Evolutionary conservation across 768 basidiomycete genomes (phyloP), one percentile per base, ranked within the genome.

Genomic region (Sistotremastrum suecicum): DNA sequence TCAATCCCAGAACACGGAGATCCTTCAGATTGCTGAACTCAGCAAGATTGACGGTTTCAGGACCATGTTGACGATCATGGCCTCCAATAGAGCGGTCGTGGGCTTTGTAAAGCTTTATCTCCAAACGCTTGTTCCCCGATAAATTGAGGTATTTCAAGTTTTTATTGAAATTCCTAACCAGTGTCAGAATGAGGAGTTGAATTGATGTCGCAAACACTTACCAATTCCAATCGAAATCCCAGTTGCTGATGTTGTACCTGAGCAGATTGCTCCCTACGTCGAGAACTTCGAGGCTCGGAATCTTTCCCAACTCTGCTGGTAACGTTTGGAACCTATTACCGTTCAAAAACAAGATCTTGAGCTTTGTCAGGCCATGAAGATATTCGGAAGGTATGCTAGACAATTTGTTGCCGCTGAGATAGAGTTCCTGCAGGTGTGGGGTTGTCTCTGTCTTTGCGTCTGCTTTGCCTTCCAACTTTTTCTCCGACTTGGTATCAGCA

Each of bases 171-270:
- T 97, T 98, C 92, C 94, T 95, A 51, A 5, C 37, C 4, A 46
- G 37, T 5, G 47, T 46, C 34, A 4, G 3, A 2, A 34, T 7
- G 5, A 20, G 44, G 36, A 33, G 30, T 35, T 50, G 34, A 31
- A 32, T 42, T 6, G 30, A 40, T 20, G 20, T 46, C 20, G 2
- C 34, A 9, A 44, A 40, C 34, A 65, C 76, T 42, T 52, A 94
- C 94, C 95, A 97, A 60, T 99, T 98, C 92, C 92, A 98, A 64
- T 99, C 95, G 61, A 91, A 98, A 60, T 94, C 88, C 83, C 83
- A 91, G 56, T 99, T 99, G 53, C 88, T 85, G 54, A 95, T 90
- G 59, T 98, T 99, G 63, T 98, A 98, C 72, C 85, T 88, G 62
- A 99, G 68, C 44, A 78, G 62, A 60, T 99, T 99, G 60, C 83